Evolutionary conservation across 2,329 filamentous ascomycete species (phyloP).

Genomic region (Westerdykella ornata): DNA sequence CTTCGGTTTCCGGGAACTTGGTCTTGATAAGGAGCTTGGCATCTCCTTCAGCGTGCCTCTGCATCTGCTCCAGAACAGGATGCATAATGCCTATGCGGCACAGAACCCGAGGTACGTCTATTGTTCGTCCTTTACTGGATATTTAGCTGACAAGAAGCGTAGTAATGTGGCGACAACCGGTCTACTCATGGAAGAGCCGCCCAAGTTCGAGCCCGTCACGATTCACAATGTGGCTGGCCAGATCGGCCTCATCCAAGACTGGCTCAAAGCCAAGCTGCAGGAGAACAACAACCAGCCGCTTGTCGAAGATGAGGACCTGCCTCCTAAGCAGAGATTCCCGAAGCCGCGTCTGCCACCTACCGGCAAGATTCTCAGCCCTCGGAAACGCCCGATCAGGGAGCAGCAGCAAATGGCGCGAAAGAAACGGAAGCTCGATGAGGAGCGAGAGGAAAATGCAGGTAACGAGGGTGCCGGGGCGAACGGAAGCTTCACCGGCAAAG

Average conservation of each 20-base stretch:
- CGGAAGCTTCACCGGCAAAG: conserved; percentile 23
- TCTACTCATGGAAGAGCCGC: conserved; percentile 60
- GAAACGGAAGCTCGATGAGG: conserved; percentile 63
- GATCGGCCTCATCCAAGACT: conserved; percentile 82
- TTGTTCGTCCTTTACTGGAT: conserved; percentile 1
- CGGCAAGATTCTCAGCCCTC: conserved; percentile 78
- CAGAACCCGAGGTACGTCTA: conserved; percentile 55
- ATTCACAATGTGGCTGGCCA: conserved; percentile 69
- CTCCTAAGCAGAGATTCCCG: conserved; percentile 74
- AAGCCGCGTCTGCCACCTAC: conserved; percentile 60
- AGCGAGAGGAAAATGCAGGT: conserved; percentile 33
- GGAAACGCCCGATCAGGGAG: conserved; percentile 75
- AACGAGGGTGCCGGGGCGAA: conserved; percentile 14
- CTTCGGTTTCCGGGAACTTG: conserved; percentile 95
- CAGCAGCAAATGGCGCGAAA: conserved; percentile 80
- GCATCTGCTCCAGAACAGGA: conserved; percentile 85
- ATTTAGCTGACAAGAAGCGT: conserved; percentile 29
- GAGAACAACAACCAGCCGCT: conserved; percentile 76
- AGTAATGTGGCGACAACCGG: conserved; percentile 54
- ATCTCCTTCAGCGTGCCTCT: conserved; percentile 85
- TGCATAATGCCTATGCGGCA: conserved; percentile 76
- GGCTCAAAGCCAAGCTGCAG: conserved; percentile 83
- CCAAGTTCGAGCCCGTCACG: conserved; percentile 69
- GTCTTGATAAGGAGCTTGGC: conserved; percentile 84
- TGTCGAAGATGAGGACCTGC: conserved; percentile 89